Base-by-base conservation (phyloP, 2,329 filamentous ascomycete genomes). In the Penicillium sp. region DNA sequence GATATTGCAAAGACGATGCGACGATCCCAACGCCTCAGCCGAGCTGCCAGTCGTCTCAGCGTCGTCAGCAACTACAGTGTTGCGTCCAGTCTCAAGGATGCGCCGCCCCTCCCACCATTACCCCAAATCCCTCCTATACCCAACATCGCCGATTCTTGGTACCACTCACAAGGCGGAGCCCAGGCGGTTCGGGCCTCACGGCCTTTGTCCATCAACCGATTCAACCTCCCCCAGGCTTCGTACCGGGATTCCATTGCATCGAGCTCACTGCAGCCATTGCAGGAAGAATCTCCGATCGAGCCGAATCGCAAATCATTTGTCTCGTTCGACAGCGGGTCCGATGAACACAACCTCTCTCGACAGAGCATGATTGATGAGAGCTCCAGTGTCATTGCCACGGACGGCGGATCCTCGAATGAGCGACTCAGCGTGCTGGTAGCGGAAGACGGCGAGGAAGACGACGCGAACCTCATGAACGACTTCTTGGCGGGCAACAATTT, bases 1-100 rank as follows among this genome's bases (percentile, higher is more conserved):
- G 89, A 95, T 59, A 96, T 98, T 65, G 93, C 97, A 68, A 86
- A 90, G 59, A 97, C 93, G 0, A 90, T 95, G 53, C 86, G 93
- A 42, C 82, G 93, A 58, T 97, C 91, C 36, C 88, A 88, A 45
- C 86, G 93, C 45, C 77, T 97, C 54, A 97, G 91, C 73, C 88
- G 88, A 66, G 88, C 94, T 56, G 91, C 94, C 56, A 95, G 88
- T 67, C 88, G 91, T 28, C 78, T 98, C 50, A 96, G 90, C 65
- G 90, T 95, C 54, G 89, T 90, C 12, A 97, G 91, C 69, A 97
- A 88, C 64, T 78, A 91, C 60, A 97, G 93, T 71, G 88, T 90
- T 63, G 89, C 90, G 29, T 96, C 91, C 3, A 96, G 88, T 66
- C 76, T 96, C 47, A 88, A 86, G 63, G 91, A 97, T 72, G 91